These are phyloP conservation scores for Roridomyces roridus DNA, from an alignment of 768 basidiomycete species.

Conservation along the genomic window DNA sequence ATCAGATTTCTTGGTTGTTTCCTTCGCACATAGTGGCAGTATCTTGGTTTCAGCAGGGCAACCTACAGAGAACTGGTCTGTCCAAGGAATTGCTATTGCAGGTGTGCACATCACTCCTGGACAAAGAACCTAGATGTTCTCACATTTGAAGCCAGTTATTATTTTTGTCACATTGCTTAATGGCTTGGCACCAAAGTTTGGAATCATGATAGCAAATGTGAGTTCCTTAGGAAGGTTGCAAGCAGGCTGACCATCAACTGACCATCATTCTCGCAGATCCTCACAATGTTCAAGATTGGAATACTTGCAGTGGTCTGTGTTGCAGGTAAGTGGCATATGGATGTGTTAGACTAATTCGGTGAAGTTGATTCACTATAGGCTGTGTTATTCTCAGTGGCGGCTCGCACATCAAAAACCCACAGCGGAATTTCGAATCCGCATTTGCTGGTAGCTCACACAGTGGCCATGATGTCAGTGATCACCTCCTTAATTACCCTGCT, in stretches of 20 bases:
- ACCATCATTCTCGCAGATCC: slow-evolving; percentile 47
- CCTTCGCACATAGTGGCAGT: slow-evolving; percentile 31
- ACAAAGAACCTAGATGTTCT: neutral
- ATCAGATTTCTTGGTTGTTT: neutral
- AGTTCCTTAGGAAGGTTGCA: slow-evolving; percentile 1
- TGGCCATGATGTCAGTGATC: slow-evolving; percentile 36
- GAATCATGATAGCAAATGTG: slow-evolving; percentile 63
- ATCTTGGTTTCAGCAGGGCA: slow-evolving; percentile 55
- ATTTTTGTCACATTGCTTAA: slow-evolving; percentile 57
- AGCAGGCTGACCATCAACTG: slow-evolving; percentile 31
- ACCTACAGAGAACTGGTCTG: slow-evolving; percentile 49
- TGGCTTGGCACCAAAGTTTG: slow-evolving; percentile 54
- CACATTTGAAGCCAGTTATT: slow-evolving; percentile 43
- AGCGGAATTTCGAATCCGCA: slow-evolving; percentile 57
- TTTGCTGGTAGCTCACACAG: slow-evolving; percentile 62
- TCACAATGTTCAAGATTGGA: slow-evolving; percentile 59
- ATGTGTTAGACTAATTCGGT: no score
- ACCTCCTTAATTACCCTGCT: no score
- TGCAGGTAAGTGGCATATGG: no score
- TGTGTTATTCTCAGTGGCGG: slow-evolving; percentile 63
- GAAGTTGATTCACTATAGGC: no score
- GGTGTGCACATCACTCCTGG: slow-evolving; percentile 34
- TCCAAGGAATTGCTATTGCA: slow-evolving; percentile 64
- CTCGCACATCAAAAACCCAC: slow-evolving; percentile 55
- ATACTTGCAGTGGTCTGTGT: slow-evolving; percentile 60